phyloP scores from a whole-genome alignment of 495 filamentous ascomycete species.

The Penicillium tannophilum region DNA sequence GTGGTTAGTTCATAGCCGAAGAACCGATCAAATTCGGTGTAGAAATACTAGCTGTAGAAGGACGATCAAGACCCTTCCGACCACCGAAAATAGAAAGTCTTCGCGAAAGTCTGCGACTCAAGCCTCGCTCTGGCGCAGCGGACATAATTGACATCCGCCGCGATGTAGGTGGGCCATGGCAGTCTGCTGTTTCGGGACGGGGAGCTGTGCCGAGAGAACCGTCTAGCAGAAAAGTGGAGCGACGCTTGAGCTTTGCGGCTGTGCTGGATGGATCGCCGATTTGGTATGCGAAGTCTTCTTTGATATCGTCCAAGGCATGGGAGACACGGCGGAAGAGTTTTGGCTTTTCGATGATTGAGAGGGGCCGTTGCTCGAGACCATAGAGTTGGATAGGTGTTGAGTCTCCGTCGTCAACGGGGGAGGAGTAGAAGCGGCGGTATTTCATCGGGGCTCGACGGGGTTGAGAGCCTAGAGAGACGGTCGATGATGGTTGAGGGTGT shows the following conservation, averaged over 20 bases:
- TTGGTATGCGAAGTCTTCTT: conserved; percentile 39
- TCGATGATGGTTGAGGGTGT: conserved; percentile 27
- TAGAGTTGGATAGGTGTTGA: conserved; percentile 43
- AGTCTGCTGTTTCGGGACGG: conserved; percentile 18
- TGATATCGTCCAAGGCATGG: conserved; percentile 45
- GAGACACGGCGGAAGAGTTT: conserved; percentile 43
- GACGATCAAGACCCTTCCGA: conserved; percentile 12
- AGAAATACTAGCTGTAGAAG: conserved; percentile 35
- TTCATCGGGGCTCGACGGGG: conserved; percentile 31
- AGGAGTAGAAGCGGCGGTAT: conserved; percentile 44
- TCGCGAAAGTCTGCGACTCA: conserved; percentile 34
- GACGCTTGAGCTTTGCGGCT: conserved; percentile 36
- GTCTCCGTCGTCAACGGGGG: conserved; percentile 35
- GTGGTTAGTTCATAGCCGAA: conserved; percentile 17
- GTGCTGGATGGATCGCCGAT: conserved; percentile 27
- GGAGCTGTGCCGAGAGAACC: not conserved
- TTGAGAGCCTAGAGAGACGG: conserved; percentile 31
- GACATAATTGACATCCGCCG: conserved; percentile 37
- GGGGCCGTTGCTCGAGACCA: conserved; percentile 42
- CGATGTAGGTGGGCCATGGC: conserved; percentile 19
- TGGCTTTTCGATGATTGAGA: conserved; percentile 37
- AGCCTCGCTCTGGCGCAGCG: conserved; percentile 19
- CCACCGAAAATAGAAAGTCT: conserved; percentile 28
- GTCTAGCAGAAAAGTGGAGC: conserved; percentile 36
- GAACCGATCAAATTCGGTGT: conserved; percentile 45